A percentile compares a stretch with the other conserved stretches of the same genome.
These are phyloP conservation scores for Suillus ampliporus DNA, from an alignment of 768 basidiomycete species.

Conservation along the genomic window DNA sequence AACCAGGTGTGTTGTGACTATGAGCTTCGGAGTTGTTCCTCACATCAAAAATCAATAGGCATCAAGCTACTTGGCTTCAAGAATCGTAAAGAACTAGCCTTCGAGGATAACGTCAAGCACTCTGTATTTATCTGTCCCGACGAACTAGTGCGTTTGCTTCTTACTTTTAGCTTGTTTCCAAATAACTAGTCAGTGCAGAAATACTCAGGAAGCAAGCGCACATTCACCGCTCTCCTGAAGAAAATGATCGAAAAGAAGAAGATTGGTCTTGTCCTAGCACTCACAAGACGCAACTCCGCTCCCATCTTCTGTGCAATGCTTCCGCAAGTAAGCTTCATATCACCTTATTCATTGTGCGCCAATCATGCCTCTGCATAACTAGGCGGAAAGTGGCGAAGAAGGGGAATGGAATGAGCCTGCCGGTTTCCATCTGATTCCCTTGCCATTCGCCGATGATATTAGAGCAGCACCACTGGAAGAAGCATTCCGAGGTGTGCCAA, in stretches of 20 bases:
- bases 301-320: slow-evolving; percentile 86
- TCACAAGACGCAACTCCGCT: slow-evolving; percentile 71
- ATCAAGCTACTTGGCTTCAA: slow-evolving; percentile 96
- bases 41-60: slow-evolving; percentile 45
- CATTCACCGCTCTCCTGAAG: slow-evolving; percentile 86
- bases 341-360: background rate
- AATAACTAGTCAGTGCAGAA: slow-evolving; percentile 42
- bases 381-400: slow-evolving; percentile 76
- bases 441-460: slow-evolving; percentile 97
- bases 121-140: slow-evolving; percentile 91
- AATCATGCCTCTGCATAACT: slow-evolving; percentile 9
- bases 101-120: slow-evolving; percentile 94
- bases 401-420: slow-evolving; percentile 82
- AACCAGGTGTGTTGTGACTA: slow-evolving; percentile 60
- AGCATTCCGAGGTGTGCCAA: slow-evolving; percentile 60
- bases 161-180: background rate
- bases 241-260: slow-evolving; percentile 82
- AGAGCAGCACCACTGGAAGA: slow-evolving; percentile 75
- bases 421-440: slow-evolving; percentile 89
- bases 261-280: slow-evolving; percentile 76
- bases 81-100: slow-evolving; percentile 64
- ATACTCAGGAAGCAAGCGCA: slow-evolving; percentile 90
- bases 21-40: background rate
- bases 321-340: slow-evolving; percentile 68
- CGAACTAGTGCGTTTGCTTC: slow-evolving; percentile 65